phyloP scores from a whole-genome alignment of 306 rosid genomes.

The Alnus glutinosa region DNA sequence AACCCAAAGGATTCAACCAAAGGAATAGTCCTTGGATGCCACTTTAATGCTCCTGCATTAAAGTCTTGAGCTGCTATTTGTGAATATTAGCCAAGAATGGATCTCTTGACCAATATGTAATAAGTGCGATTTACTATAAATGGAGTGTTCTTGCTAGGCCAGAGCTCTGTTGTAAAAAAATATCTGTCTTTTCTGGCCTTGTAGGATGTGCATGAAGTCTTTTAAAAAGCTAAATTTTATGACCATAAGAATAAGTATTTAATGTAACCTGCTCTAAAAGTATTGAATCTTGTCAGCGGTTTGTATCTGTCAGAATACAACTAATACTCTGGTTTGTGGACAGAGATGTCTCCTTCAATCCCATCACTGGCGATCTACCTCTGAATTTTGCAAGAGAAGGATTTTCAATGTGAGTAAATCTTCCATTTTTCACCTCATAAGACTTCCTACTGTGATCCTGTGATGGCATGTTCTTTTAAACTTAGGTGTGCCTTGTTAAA shows the following conservation, averaged over 20 bases:
- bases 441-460: background rate
- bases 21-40: too few relatives aligned
- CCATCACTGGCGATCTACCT: conserved; percentile 30
- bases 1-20: too few relatives aligned
- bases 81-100: background rate
- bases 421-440: background rate
- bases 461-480: background rate
- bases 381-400: conserved; percentile 13
- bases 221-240: background rate
- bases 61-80: background rate
- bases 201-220: background rate
- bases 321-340: background rate
- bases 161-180: background rate
- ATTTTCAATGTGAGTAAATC: conserved; percentile 29
- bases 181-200: background rate
- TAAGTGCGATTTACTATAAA: background rate
- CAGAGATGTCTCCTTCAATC: conserved; percentile 46
- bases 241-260: background rate
- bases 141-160: background rate
- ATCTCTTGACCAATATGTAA: background rate
- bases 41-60: too few relatives aligned
- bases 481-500: background rate
- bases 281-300: background rate
- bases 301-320: background rate
- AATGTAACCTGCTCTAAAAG: background rate